Percentiles rank a stretch among this genome's conserved stretches.
Evolutionary conservation across 2,329 filamentous ascomycete species (phyloP).

Genomic region (Macroventuria anomochaeta): DNA sequence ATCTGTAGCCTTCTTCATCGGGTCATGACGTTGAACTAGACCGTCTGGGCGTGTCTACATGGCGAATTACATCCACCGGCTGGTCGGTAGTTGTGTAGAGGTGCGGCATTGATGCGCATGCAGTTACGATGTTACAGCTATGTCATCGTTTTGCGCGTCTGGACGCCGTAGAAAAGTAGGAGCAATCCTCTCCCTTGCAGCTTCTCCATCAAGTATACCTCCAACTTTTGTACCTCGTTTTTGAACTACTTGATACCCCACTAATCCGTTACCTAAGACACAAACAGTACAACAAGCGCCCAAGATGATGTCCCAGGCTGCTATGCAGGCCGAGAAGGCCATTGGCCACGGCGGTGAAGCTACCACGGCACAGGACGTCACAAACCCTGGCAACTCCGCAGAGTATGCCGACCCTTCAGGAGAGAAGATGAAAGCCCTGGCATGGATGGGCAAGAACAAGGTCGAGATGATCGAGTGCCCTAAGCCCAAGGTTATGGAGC

Average conservation of each 20-base stretch:
- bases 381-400: slow-evolving; percentile 60
- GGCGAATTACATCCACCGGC: slow-evolving; percentile 24
- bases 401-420: slow-evolving; percentile 53
- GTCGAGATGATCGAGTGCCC: slow-evolving; percentile 74
- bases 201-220: not conserved
- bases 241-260: slow-evolving; percentile 12
- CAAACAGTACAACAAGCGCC: slow-evolving; percentile 17
- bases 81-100: slow-evolving; percentile 29
- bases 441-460: slow-evolving; percentile 82
- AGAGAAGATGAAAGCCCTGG: slow-evolving; percentile 78
- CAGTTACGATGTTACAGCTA: slow-evolving; percentile 21
- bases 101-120: slow-evolving; percentile 14
- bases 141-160: slow-evolving; percentile 29
- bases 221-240: not conserved
- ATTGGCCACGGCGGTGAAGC: slow-evolving; percentile 72
- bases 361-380: slow-evolving; percentile 71
- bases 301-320: slow-evolving; percentile 59
- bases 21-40: slow-evolving; percentile 42
- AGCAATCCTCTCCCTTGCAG: not conserved
- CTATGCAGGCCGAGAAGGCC: slow-evolving; percentile 68
- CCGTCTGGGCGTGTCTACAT: slow-evolving; percentile 34
- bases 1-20: slow-evolving; percentile 27
- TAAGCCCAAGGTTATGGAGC: slow-evolving; percentile 75
- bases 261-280: not conserved
- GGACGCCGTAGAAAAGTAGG: slow-evolving; percentile 24